These are phyloP conservation scores for Alternaria sp. DNA, from an alignment of 2,329 filamentous ascomycete species.

Conservation along the genomic window DNA sequence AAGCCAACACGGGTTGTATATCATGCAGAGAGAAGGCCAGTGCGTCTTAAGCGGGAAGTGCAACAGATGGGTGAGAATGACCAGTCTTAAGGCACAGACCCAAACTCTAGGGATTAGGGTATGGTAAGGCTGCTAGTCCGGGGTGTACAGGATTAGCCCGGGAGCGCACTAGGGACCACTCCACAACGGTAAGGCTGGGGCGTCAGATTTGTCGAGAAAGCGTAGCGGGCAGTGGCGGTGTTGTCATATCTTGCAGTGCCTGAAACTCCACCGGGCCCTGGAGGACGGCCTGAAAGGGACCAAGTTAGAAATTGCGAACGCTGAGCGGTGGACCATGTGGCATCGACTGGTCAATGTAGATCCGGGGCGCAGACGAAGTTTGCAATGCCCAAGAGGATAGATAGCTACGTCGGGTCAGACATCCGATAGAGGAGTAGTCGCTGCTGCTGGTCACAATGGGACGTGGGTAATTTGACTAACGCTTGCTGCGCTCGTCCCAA, in stretches of 20 bases:
- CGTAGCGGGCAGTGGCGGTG: conserved; percentile 48
- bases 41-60: conserved; percentile 35
- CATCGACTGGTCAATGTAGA: conserved; percentile 22
- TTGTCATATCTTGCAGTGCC: conserved; percentile 42
- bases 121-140: conserved; percentile 39
- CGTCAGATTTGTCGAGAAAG: conserved; percentile 31
- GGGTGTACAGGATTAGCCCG: conserved; percentile 42
- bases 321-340: conserved; percentile 18
- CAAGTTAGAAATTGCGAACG: conserved; percentile 33
- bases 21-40: conserved; percentile 37
- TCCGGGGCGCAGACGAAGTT: conserved; percentile 40
- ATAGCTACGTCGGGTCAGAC: conserved; percentile 25
- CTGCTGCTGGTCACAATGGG: conserved; percentile 18
- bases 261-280: conserved; percentile 38
- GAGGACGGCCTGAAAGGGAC: conserved; percentile 32
- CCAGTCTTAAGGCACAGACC: conserved; percentile 40
- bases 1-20: conserved; percentile 37
- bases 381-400: conserved; percentile 30
- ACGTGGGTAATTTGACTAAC: conserved; percentile 31
- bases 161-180: conserved; percentile 35
- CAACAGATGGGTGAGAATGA: conserved; percentile 33
- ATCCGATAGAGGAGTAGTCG: conserved; percentile 25
- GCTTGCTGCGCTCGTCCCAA: conserved; percentile 33
- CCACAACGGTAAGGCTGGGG: conserved; percentile 47
- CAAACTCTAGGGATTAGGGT: conserved; percentile 34